Evolutionary conservation across 257 asterid species (phyloP), one percentile per base, ranked within the genome.

Genomic region (Lycium barbarum): DNA sequence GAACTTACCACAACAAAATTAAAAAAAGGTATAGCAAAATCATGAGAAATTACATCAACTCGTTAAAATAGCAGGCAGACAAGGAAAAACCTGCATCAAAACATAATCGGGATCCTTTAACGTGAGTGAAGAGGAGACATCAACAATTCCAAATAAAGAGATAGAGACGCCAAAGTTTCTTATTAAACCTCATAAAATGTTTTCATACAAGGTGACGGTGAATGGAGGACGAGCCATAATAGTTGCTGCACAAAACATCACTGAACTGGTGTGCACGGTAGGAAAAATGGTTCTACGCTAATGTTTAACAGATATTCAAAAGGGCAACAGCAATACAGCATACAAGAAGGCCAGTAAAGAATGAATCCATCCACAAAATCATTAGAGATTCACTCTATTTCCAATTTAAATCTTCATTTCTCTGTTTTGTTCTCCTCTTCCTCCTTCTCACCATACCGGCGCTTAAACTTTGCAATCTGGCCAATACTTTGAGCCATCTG

Each of bases 401-500:
- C 62, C 81, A 76, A 49, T 22, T 76, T 51, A 20, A 5, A 38
- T 22, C 43, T 54, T 87, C 87, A 88, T 58, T 90, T 91, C 40
- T 85, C 89, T 15, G 82, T 54, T 53, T 83, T 22, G n/a, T 86
- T 85, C 80, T 68, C 88, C 67, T 79, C 92, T 51, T 87, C 91
- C 87, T 92, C 86, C 82, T 88, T 68, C 51, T 74, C 89, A 74
- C 93, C 94, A 76, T 91, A 93, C 3, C 90, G 91, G 4, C 94
- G 94, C 89, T 92, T 92, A 84, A 92, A 93, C 91, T 92, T 93
- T 51, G 97, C 97, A 49, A 93, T 84, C 90, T 90, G 94, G 1
- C 97, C 97, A 72, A 92, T 61, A 87, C 91, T 93, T 79, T 92
- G 90, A 79, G 95, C 93, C 95, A 93, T 91, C 86, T 93, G 94